These are phyloP conservation scores for Phaeosphaeriaceae sp. DNA, from an alignment of 2,329 filamentous ascomycete species.

Conservation along the genomic window DNA sequence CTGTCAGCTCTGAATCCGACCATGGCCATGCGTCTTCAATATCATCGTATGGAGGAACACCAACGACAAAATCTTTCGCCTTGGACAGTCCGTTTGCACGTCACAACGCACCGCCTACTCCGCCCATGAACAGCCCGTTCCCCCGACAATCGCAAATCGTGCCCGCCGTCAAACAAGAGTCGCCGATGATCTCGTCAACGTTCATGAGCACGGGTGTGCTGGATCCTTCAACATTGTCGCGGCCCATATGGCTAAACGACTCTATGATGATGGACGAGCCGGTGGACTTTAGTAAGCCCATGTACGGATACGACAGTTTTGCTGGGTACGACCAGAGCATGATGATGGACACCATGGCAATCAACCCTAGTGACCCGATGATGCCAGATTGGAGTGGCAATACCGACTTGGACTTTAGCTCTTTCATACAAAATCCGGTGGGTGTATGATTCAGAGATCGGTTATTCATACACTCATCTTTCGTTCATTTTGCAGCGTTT, in stretches of 20 bases:
- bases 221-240: slow-evolving; percentile 39
- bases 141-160: slow-evolving; percentile 42
- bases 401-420: slow-evolving; percentile 46
- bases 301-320: slow-evolving; percentile 42
- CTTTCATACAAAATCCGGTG: slow-evolving; percentile 45
- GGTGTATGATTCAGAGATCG: slow-evolving; percentile 33
- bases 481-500: slow-evolving; percentile 40
- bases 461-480: slow-evolving; percentile 23
- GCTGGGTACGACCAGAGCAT: slow-evolving; percentile 39
- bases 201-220: slow-evolving; percentile 39
- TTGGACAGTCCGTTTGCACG: slow-evolving; percentile 41
- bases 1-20: slow-evolving; percentile 64
- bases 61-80: slow-evolving; percentile 40
- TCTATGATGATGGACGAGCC: slow-evolving; percentile 47
- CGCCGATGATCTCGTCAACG: slow-evolving; percentile 34
- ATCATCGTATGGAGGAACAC: slow-evolving; percentile 48
- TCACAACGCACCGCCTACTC: slow-evolving; percentile 45
- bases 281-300: slow-evolving; percentile 44
- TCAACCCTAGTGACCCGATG: slow-evolving; percentile 39
- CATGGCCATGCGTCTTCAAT: slow-evolving; percentile 53
- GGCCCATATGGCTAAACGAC: slow-evolving; percentile 39
- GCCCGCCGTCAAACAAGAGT: slow-evolving; percentile 40
- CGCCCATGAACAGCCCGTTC: slow-evolving; percentile 48
- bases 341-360: slow-evolving; percentile 42
- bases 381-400: slow-evolving; percentile 45